Evolutionary conservation across 441 rosid species (phyloP).

Genomic region (Adansonia grandidieri): DNA sequence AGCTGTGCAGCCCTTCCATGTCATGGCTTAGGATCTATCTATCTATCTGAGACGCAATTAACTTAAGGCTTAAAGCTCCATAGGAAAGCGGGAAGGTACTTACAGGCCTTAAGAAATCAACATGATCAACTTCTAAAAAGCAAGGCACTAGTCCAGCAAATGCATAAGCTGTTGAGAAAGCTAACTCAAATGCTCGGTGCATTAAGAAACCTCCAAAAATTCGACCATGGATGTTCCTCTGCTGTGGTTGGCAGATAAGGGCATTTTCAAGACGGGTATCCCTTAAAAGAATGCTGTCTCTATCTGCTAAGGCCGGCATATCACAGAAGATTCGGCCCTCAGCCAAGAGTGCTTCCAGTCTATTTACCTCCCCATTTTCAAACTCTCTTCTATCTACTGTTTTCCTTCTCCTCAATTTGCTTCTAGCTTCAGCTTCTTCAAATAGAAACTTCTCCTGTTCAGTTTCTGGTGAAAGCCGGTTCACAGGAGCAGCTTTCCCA

Average conservation of each 20-base stretch:
- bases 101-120: constrained; percentile 75
- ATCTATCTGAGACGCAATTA: background rate
- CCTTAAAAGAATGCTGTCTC: constrained; percentile 69
- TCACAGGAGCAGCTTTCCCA: constrained; percentile 71
- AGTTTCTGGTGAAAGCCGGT: constrained; percentile 67
- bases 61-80: background rate
- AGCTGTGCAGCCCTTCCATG: background rate
- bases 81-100: constrained; percentile 31
- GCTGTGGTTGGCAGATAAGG: constrained; percentile 80
- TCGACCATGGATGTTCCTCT: constrained; percentile 76
- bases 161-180: constrained; percentile 74
- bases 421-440: constrained; percentile 74
- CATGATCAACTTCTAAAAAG: constrained; percentile 81
- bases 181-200: constrained; percentile 74
- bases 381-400: constrained; percentile 42
- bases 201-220: constrained; percentile 80
- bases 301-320: constrained; percentile 86
- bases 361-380: constrained; percentile 45
- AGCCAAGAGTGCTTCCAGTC: constrained; percentile 55
- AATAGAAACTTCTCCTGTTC: constrained; percentile 59
- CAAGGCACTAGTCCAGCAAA: constrained; percentile 74
- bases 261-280: constrained; percentile 65
- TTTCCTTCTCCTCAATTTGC: constrained; percentile 54
- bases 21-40: background rate
- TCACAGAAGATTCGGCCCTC: constrained; percentile 74